Evolutionary conservation across 169 alveolate genomes (phyloP).

Genomic region (Plasmodium yoelii): DNA sequence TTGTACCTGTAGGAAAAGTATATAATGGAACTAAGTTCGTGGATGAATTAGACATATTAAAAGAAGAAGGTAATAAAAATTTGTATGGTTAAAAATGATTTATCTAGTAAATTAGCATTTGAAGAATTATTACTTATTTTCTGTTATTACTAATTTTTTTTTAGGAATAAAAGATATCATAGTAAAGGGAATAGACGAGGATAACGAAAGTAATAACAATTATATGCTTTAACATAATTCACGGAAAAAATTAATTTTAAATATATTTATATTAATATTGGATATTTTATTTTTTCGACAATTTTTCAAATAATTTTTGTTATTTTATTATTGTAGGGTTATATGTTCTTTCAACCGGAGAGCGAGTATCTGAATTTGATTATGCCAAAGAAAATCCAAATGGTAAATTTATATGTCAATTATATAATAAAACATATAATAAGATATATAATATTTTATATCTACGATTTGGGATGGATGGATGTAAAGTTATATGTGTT

Average conservation of each 20-base stretch:
- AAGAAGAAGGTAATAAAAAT: constrained; percentile 18
- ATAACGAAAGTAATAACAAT: constrained; percentile 35
- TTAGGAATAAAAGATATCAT: constrained; percentile 26
- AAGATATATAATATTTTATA: no score
- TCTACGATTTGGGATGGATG: neutral
- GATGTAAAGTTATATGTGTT: neutral
- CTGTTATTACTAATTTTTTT: neutral
- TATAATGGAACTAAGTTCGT: constrained; percentile 33
- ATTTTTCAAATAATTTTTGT: no score
- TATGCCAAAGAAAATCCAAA: constrained; percentile 47
- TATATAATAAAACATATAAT: no score
- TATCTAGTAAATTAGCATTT: no score
- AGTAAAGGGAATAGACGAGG: constrained; percentile 61
- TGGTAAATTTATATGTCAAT: constrained; percentile 6
- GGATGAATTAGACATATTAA: constrained; percentile 46
- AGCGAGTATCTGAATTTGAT: constrained; percentile 28
- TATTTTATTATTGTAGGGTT: constrained; percentile 1
- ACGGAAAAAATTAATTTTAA: no score
- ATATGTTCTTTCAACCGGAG: constrained; percentile 6
- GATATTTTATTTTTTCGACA: no score
- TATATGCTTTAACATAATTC: neutral
- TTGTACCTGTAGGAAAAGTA: constrained; percentile 33
- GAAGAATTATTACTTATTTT: neutral
- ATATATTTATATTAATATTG: no score
- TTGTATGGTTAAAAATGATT: neutral